Evolutionary conservation across 305 asterid genomes (phyloP).

Genomic region (Fraxinus sp.): DNA sequence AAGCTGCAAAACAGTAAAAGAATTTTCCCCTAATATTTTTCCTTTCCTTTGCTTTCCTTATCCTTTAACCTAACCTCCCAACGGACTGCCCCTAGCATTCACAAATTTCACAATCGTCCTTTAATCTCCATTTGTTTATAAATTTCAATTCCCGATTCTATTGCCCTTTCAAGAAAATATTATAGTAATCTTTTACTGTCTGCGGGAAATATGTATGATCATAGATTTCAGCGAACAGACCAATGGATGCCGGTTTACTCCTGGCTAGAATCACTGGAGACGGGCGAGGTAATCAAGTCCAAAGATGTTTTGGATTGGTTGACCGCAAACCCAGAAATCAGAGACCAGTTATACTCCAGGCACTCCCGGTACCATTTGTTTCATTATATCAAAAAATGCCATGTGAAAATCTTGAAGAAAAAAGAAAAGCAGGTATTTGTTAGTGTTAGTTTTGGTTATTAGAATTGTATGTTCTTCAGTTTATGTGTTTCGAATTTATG

Average conservation of each 20-base stretch:
- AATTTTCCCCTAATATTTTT: no score
- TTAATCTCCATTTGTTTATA: not conserved
- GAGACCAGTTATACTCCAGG: conserved; percentile 70
- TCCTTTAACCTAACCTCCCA: not conserved
- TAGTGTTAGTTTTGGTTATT: not conserved
- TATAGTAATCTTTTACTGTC: not conserved
- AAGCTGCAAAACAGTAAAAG: not conserved
- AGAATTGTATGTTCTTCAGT: not conserved
- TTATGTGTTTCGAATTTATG: not conserved
- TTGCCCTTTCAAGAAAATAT: not conserved
- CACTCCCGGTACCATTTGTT: conserved; percentile 94
- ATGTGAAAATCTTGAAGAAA: conserved; percentile 78
- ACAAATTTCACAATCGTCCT: not conserved
- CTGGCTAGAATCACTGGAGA: conserved; percentile 78
- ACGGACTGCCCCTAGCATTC: not conserved
- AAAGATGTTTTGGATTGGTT: conserved; percentile 85
- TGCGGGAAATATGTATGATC: conserved; percentile 34
- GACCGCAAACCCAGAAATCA: conserved; percentile 62
- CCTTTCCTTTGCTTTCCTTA: not conserved
- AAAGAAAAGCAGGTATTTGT: conserved; percentile 59
- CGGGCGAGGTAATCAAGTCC: conserved; percentile 81
- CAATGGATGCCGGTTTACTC: conserved; percentile 91
- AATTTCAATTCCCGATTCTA: not conserved
- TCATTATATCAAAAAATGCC: conserved; percentile 92
- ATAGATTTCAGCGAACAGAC: conserved; percentile 90